These are phyloP conservation scores for Hydrangea macrophylla DNA, from an alignment of 148 eudicot species.

Conservation along the genomic window DNA sequence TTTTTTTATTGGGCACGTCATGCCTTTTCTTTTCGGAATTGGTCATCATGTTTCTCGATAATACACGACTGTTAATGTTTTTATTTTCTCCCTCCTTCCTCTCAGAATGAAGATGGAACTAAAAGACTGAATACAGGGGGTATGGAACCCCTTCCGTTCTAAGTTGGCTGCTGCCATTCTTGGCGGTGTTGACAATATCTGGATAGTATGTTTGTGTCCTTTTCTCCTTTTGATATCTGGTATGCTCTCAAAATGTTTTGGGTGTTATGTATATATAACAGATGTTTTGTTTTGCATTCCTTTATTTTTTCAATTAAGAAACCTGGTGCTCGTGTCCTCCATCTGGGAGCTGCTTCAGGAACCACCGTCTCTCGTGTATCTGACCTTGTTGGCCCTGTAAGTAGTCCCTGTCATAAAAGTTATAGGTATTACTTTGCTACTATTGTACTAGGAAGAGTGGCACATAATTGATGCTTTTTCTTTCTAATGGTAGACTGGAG, in stretches of 20 bases:
- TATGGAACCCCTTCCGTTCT: constrained; percentile 92
- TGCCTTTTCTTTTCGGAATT: background rate
- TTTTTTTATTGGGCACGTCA: background rate
- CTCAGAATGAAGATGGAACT: constrained; percentile 84
- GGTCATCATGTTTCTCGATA: no score
- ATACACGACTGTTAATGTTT: background rate
- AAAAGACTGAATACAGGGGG: constrained; percentile 91
- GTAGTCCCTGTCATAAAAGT: constrained; percentile 12
- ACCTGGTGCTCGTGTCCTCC: constrained; percentile 84
- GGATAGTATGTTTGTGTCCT: constrained; percentile 67
- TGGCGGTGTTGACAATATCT: constrained; percentile 84
- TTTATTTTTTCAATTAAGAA: constrained; percentile 39
- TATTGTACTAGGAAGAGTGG: background rate
- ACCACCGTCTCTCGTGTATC: constrained; percentile 95
- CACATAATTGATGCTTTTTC: background rate
- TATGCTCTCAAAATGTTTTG: background rate
- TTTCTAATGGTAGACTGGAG: constrained; percentile 52
- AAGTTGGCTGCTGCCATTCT: constrained; percentile 95
- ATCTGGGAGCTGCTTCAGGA: constrained; percentile 98
- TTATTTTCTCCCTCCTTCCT: background rate
- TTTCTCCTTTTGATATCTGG: background rate
- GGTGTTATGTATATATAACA: background rate
- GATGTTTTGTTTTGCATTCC: background rate
- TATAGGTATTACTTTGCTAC: background rate
- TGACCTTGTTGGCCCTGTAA: constrained; percentile 88